A percentile compares a stretch with the other conserved stretches of the same genome.
These are phyloP conservation scores for Coprinellus aureogranulatus DNA, from an alignment of 768 basidiomycete genomes.

Conservation along the genomic window DNA sequence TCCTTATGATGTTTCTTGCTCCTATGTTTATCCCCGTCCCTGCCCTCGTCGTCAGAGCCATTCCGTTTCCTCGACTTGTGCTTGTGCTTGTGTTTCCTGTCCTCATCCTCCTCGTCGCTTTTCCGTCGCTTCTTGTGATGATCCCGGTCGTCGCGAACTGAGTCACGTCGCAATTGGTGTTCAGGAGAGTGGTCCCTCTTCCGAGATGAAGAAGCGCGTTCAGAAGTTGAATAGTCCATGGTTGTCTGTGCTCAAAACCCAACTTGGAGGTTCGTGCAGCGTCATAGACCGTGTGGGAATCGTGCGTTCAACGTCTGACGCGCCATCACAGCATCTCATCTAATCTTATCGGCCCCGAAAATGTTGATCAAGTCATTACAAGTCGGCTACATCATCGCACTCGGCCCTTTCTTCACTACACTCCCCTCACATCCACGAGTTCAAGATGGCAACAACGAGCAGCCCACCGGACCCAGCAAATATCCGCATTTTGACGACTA, in stretches of 20 bases:
- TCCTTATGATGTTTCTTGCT: neutral
- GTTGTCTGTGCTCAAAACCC: neutral
- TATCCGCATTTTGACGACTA: conserved; percentile 77
- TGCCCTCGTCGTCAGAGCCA: conserved; percentile 22
- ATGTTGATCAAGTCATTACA: neutral
- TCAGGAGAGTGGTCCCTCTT: neutral
- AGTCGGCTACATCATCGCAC: no score
- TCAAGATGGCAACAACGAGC: conserved; percentile 23
- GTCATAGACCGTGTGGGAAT: neutral
- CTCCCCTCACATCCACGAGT: neutral
- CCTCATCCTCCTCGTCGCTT: conserved; percentile 33
- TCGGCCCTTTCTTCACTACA: neutral
- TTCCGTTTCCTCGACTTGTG: conserved; percentile 27
- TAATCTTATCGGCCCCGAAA: conserved; percentile 7
- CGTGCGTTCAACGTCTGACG: neutral
- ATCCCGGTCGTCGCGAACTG: conserved; percentile 38
- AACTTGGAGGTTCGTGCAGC: neutral
- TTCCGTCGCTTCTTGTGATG: conserved; percentile 47
- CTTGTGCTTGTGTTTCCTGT: conserved; percentile 23
- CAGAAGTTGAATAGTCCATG: neutral
- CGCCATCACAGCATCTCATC: neutral
- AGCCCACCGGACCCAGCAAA: conserved; percentile 40
- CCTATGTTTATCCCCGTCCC: conserved; percentile 33
- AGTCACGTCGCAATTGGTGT: no score
- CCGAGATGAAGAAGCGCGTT: neutral